phyloP scores from a whole-genome alignment of 768 basidiomycete species.

The Kwoniella bestiolae region DNA sequence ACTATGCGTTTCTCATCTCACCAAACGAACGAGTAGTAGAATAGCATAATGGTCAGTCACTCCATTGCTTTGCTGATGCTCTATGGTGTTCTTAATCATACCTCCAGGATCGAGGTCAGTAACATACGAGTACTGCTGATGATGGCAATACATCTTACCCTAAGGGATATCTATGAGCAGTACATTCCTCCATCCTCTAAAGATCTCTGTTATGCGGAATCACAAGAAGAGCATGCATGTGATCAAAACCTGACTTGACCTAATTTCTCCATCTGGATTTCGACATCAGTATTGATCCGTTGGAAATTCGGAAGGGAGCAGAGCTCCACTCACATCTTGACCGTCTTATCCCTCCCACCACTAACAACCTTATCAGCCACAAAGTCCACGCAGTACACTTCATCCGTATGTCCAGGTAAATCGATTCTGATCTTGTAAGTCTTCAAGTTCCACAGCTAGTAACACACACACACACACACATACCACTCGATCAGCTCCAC shows the following conservation, averaged over 20 bases:
- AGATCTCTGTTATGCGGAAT: not conserved
- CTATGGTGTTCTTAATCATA: not conserved
- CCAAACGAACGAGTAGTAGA: too few relatives aligned
- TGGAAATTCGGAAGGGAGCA: too few relatives aligned
- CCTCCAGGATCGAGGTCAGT: too few relatives aligned
- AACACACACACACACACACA: not conserved
- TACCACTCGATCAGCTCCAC: too few relatives aligned
- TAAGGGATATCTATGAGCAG: too few relatives aligned
- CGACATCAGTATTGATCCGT: not conserved
- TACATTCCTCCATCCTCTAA: too few relatives aligned
- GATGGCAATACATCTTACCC: too few relatives aligned
- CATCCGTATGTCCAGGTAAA: slow-evolving; percentile 93
- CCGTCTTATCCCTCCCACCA: slow-evolving; percentile 86
- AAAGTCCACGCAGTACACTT: slow-evolving; percentile 98
- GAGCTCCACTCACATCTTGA: slow-evolving; percentile 77
- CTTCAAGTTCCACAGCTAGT: slow-evolving; percentile 91
- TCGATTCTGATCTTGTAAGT: slow-evolving; percentile 94
- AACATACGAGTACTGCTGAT: too few relatives aligned
- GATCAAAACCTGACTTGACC: not conserved
- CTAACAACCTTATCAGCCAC: slow-evolving; percentile 99
- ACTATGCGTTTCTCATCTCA: too few relatives aligned
- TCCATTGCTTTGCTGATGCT: not conserved
- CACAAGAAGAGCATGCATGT: not conserved
- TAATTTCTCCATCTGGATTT: slow-evolving; percentile 16
- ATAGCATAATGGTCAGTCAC: not conserved